Percentiles rank a stretch among this genome's conserved stretches.
Evolutionary conservation across 345 rosid species (phyloP).

Genomic region (Populus simonii): DNA sequence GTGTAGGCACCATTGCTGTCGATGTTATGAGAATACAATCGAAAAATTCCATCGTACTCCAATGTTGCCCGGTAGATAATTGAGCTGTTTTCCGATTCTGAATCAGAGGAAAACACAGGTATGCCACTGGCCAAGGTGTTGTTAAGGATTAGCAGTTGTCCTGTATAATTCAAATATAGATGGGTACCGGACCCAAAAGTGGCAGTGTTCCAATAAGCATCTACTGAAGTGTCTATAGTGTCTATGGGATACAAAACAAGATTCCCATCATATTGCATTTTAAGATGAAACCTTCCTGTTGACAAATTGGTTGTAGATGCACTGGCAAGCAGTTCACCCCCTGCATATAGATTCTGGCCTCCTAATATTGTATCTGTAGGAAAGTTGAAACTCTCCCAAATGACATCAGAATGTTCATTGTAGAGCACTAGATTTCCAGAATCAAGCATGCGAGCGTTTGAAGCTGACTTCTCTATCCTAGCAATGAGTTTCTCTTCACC

Average conservation of each 20-base stretch:
- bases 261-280: background rate
- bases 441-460: too few species aligned
- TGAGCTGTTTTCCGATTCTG: background rate
- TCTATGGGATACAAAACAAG: background rate
- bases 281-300: background rate
- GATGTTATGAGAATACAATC: too few species aligned
- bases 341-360: background rate
- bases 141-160: background rate
- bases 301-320: background rate
- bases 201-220: background rate
- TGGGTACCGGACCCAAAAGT: background rate
- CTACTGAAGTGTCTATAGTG: background rate
- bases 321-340: background rate
- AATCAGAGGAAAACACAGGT: background rate
- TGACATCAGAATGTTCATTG: background rate
- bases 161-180: background rate
- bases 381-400: slow-evolving; percentile 8
- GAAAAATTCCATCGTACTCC: background rate
- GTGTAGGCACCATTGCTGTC: too few species aligned
- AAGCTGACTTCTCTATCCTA: too few species aligned
- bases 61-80: slow-evolving; percentile 10
- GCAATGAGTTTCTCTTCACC: too few species aligned
- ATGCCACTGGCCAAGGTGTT: too few species aligned
- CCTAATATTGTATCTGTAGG: slow-evolving; percentile 15
- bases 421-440: slow-evolving; percentile 2